Conservation (phyloP, 208 protist species). For the Leishmania martiniquensis region DNA sequence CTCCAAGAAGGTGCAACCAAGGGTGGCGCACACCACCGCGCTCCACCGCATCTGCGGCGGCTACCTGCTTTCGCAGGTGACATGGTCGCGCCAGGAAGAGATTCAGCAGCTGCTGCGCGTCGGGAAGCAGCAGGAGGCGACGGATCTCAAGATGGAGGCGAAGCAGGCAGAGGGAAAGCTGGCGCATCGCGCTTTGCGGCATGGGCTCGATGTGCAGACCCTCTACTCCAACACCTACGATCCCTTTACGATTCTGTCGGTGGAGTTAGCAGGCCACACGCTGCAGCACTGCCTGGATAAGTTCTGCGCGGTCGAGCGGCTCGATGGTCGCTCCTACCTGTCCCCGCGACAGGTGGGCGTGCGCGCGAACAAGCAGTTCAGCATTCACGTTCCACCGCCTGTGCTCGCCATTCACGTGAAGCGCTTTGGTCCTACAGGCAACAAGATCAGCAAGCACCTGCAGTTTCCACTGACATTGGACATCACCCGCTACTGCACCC, state of each 20-base stretch:
- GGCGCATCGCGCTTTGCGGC: slow-evolving; percentile 4
- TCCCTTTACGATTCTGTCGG: slow-evolving; percentile 78
- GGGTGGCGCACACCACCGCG: slow-evolving; percentile 73
- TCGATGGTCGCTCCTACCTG: slow-evolving; percentile 78
- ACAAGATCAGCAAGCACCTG: slow-evolving; percentile 72
- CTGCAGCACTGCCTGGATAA: slow-evolving; percentile 79
- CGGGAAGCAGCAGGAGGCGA: slow-evolving; percentile 76
- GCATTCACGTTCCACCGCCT: slow-evolving; percentile 75
- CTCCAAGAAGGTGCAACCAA: slow-evolving; percentile 61
- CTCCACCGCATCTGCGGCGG: slow-evolving; percentile 83
- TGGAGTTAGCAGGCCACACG: slow-evolving; percentile 71
- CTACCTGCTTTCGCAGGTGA: slow-evolving; percentile 86
- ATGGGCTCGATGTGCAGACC: slow-evolving; percentile 24
- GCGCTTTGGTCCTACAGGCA: slow-evolving; percentile 74
- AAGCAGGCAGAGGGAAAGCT: slow-evolving; percentile 18
- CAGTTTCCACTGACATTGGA: slow-evolving; percentile 70
- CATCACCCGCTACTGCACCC: slow-evolving; percentile 64
- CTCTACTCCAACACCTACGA: slow-evolving; percentile 89
- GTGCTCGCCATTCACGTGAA: slow-evolving; percentile 92
- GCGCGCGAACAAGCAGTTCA: slow-evolving; percentile 78
- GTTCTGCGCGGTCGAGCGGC: slow-evolving; percentile 72
- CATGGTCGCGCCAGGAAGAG: slow-evolving; percentile 81
- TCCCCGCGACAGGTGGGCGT: slow-evolving; percentile 82
- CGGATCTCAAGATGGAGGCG: slow-evolving; percentile 68
- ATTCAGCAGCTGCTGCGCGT: slow-evolving; percentile 65